A percentile compares a stretch with the other conserved stretches of the same genome.
Conservation (phyloP, 176 grass and related monocot genomes). For the Bothriochloa decipiens region DNA sequence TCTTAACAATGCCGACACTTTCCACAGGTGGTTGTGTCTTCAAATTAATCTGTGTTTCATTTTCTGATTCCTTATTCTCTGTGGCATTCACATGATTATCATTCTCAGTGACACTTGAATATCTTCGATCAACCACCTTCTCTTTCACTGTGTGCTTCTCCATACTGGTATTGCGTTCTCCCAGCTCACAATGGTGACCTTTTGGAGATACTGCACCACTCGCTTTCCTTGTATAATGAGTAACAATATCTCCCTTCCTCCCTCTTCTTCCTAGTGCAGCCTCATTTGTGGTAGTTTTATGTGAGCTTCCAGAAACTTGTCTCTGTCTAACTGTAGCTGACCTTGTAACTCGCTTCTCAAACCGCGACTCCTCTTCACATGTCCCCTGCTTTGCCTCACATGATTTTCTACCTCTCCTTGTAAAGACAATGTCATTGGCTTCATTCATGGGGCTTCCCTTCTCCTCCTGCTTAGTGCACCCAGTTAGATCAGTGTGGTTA, state of each 20-base stretch:
- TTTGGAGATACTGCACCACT: conserved; percentile 23
- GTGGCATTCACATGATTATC: conserved; percentile 28
- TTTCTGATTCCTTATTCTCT: conserved; percentile 27
- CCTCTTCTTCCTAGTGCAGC: conserved; percentile 39
- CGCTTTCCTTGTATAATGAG: conserved; percentile 53
- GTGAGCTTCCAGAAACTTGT: conserved; percentile 42
- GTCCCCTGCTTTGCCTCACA: conserved; percentile 31
- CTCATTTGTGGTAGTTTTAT: conserved; percentile 27
- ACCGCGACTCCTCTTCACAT: conserved; percentile 42
- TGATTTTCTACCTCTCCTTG: conserved; percentile 49
- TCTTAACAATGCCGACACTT: conserved; percentile 36
- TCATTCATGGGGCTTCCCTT: conserved; percentile 16
- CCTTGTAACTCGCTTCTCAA: conserved; percentile 83
- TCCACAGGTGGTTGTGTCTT: conserved; percentile 20
- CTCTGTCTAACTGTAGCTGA: conserved; percentile 64
- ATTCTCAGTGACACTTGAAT: background rate
- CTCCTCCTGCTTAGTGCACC: conserved; percentile 36
- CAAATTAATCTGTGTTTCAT: conserved; percentile 15
- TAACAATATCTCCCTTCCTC: conserved; percentile 39
- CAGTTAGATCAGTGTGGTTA: conserved; percentile 23
- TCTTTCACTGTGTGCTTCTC: conserved; percentile 40
- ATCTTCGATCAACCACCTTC: conserved; percentile 36
- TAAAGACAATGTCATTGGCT: conserved; percentile 53
- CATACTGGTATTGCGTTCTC: conserved; percentile 19
- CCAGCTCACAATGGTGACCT: conserved; percentile 10